These are phyloP conservation scores for Xylariaceae sp. DNA, from an alignment of 2,329 filamentous ascomycete genomes.

Conservation along the genomic window DNA sequence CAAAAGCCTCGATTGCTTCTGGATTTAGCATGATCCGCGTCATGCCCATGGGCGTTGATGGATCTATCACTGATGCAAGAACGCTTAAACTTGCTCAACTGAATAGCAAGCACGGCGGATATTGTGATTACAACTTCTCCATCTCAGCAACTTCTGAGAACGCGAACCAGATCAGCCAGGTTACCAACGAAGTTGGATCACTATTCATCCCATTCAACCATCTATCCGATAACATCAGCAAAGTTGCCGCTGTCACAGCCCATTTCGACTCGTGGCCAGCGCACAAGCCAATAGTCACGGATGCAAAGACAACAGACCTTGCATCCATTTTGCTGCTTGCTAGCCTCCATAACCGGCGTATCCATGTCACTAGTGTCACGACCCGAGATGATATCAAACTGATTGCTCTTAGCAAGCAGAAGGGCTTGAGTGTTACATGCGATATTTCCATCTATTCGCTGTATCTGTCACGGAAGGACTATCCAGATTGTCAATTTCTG, in stretches of 20 bases:
- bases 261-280: conserved; percentile 76
- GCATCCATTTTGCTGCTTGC: conserved; percentile 76
- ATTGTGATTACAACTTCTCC: conserved; percentile 77
- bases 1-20: conserved; percentile 67
- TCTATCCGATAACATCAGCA: conserved; percentile 76
- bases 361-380: conserved; percentile 78
- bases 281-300: conserved; percentile 75
- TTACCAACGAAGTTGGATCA: conserved; percentile 70
- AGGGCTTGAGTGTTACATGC: conserved; percentile 77
- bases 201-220: conserved; percentile 82
- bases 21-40: conserved; percentile 79
- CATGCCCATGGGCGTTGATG: conserved; percentile 70
- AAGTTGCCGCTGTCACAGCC: conserved; percentile 72
- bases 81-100: conserved; percentile 68
- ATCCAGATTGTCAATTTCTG: conserved; percentile 61
- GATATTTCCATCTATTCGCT: conserved; percentile 77
- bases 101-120: conserved; percentile 63
- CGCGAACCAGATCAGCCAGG: conserved; percentile 67
- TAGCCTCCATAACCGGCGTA: conserved; percentile 71
- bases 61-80: conserved; percentile 66
- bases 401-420: conserved; percentile 73
- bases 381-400: conserved; percentile 74
- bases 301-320: conserved; percentile 74
- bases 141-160: conserved; percentile 70
- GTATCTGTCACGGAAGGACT: conserved; percentile 69